These are phyloP conservation scores for Phytophthora megakarya DNA, from an alignment of 352 stramenopile species.

Conservation along the genomic window DNA sequence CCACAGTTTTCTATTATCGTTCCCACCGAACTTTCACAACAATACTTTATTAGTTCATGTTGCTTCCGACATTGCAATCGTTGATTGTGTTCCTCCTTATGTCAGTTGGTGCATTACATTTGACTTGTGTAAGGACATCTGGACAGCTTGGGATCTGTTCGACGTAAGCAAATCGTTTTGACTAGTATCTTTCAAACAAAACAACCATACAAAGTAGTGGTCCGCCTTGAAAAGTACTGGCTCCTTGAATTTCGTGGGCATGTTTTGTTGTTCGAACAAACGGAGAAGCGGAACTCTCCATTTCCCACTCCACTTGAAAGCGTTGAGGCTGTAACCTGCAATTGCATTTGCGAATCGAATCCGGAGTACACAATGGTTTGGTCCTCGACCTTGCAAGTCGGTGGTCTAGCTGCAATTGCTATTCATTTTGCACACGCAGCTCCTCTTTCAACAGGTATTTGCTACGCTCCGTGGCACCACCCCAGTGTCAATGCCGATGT, in stretches of 20 bases:
- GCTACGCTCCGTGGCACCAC: slow-evolving; percentile 49
- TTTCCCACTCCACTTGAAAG: slow-evolving; percentile 16
- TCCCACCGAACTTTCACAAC: slow-evolving; percentile 3
- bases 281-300: slow-evolving; percentile 20
- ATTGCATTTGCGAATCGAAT: slow-evolving; percentile 10
- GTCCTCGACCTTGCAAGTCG: slow-evolving; percentile 20
- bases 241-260: slow-evolving; percentile 20
- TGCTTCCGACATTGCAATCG: neutral
- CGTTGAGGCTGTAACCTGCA: neutral
- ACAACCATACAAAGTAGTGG: slow-evolving; percentile 8
- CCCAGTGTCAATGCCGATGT: slow-evolving; percentile 38
- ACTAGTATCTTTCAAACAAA: slow-evolving; percentile 21
- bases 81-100: neutral
- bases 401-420: slow-evolving; percentile 21
- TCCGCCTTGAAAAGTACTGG: slow-evolving; percentile 26
- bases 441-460: slow-evolving; percentile 32
- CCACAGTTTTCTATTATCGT: neutral
- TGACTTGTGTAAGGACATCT: slow-evolving; percentile 16
- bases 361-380: slow-evolving; percentile 27
- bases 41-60: neutral
- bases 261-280: slow-evolving; percentile 15
- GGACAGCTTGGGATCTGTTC: slow-evolving; percentile 32
- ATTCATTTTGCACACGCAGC: slow-evolving; percentile 18
- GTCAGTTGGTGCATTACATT: neutral
- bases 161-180: slow-evolving; percentile 16